Conservation (phyloP, 192 early-diverging fungal genomes). For the Entomortierella lignicola region DNA sequence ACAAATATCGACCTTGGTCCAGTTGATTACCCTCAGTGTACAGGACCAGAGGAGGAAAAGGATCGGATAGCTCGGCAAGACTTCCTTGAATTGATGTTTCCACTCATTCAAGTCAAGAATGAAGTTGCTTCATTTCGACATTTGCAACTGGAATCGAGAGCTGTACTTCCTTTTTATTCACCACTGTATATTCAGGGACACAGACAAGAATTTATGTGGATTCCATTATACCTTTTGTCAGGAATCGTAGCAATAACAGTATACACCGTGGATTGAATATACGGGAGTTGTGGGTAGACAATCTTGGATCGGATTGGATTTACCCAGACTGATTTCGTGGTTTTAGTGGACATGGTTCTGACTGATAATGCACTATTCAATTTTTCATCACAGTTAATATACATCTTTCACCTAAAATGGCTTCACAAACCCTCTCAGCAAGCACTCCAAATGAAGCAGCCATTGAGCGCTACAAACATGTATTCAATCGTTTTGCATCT, state of each 20-base stretch:
- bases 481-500: conserved; percentile 63
- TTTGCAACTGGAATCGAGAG: no score
- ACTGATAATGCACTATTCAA: not conserved
- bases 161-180: not conserved
- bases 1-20: no score
- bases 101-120: no score
- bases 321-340: not conserved
- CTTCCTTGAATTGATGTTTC: no score
- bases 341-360: not conserved
- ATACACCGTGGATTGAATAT: not conserved
- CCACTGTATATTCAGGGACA: not conserved
- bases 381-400: not conserved
- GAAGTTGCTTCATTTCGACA: not conserved
- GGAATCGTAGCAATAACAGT: not conserved
- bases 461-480: conserved; percentile 56
- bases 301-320: not conserved
- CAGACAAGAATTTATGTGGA: not conserved
- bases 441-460: not conserved
- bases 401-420: not conserved
- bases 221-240: no score
- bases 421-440: not conserved
- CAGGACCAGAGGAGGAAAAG: no score
- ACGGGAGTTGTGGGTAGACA: no score
- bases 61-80: no score
- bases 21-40: no score